Percentiles rank a stretch among this genome's conserved stretches.
These are phyloP conservation scores for Cyclotella cryptica DNA, from an alignment of 108 stramenopile genomes.

Conservation along the genomic window DNA sequence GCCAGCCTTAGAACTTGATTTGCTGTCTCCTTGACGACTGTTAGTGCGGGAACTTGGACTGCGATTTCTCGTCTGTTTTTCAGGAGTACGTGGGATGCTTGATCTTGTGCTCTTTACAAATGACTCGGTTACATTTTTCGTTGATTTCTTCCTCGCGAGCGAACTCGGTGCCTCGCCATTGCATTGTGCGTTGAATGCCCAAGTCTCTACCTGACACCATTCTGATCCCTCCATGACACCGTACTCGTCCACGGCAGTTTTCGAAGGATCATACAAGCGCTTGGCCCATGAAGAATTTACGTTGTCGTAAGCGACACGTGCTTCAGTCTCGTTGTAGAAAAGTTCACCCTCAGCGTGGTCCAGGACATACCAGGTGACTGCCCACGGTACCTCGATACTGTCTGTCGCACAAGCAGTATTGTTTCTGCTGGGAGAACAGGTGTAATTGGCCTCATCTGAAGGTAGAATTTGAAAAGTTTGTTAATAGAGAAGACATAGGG, in stretches of 20 bases:
- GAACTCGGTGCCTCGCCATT: neutral
- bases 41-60: neutral
- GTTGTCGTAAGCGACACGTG: neutral
- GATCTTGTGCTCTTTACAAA: neutral
- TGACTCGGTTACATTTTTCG: neutral
- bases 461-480: neutral
- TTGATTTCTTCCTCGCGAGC: neutral
- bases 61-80: neutral
- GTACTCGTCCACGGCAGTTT: neutral
- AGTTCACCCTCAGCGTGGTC: constrained; percentile 1
- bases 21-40: neutral
- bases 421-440: neutral
- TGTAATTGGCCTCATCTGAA: neutral
- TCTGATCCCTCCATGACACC: neutral
- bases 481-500: neutral
- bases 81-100: neutral
- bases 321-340: constrained; percentile 4
- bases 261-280: neutral
- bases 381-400: constrained; percentile 1
- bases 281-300: constrained; percentile 6
- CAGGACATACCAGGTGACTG: neutral
- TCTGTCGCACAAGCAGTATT: neutral
- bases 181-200: constrained; percentile 2
- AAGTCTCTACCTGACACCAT: constrained; percentile 2
- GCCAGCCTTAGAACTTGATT: neutral